Conservation (phyloP, 768 basidiomycete species). For the Saitozyma podzolica region DNA sequence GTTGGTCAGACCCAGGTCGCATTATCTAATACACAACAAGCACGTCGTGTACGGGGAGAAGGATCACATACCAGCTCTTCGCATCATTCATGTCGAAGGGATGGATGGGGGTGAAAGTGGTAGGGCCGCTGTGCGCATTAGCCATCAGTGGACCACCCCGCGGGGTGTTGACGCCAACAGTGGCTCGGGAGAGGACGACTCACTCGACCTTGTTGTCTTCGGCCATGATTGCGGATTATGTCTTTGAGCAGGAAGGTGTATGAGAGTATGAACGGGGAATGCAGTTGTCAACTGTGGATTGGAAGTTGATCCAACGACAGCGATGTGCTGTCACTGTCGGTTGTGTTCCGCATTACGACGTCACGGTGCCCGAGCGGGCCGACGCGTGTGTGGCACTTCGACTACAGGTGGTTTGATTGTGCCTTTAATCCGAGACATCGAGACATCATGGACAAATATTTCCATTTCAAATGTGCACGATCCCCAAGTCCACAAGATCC, state of each 20-base stretch:
- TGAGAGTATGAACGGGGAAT: neutral
- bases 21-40: neutral
- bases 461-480: too few relatives aligned
- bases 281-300: too few relatives aligned
- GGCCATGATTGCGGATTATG: slow-evolving; percentile 1
- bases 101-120: slow-evolving; percentile 51
- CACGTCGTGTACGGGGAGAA: neutral
- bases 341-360: too few relatives aligned
- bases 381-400: too few relatives aligned
- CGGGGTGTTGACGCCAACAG: neutral
- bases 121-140: slow-evolving; percentile 17
- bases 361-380: too few relatives aligned
- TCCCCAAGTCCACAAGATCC: too few relatives aligned
- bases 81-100: slow-evolving; percentile 51
- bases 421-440: too few relatives aligned
- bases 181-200: neutral
- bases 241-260: neutral
- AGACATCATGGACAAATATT: too few relatives aligned
- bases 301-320: too few relatives aligned
- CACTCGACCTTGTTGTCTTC: slow-evolving; percentile 5
- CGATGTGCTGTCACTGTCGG: too few relatives aligned
- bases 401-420: too few relatives aligned
- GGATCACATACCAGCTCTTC: slow-evolving; percentile 40
- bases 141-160: neutral
- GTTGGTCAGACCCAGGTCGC: neutral